phyloP scores from a whole-genome alignment of 495 filamentous ascomycete species.

The Neurospora sp. region DNA sequence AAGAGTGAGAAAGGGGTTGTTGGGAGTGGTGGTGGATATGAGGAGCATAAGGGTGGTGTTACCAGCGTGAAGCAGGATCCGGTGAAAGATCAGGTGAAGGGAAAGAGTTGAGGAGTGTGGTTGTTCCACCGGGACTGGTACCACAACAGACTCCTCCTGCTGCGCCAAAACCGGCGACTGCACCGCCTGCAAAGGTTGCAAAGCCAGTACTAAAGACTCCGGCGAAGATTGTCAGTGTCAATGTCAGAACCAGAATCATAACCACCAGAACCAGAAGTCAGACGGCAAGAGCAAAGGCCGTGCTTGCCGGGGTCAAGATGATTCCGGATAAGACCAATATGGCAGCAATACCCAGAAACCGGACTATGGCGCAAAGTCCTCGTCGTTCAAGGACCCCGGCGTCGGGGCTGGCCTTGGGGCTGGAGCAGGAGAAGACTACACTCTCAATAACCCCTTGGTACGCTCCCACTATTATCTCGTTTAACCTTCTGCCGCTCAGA shows the following conservation, averaged over 20 bases:
- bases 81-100: neutral
- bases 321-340: too few species aligned
- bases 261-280: too few species aligned
- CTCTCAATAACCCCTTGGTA: fast-evolving
- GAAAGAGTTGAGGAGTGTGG: neutral
- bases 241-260: too few species aligned
- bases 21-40: neutral
- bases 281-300: neutral
- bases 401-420: too few species aligned
- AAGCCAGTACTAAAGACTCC: neutral
- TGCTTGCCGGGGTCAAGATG: neutral
- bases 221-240: neutral
- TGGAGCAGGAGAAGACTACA: too few species aligned
- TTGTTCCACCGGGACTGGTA: neutral
- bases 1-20: neutral
- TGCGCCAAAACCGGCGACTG: neutral
- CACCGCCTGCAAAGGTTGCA: neutral
- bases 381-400: too few species aligned
- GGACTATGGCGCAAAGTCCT: too few species aligned
- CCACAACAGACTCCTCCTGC: too few species aligned
- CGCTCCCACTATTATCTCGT: too few species aligned
- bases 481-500: too few species aligned
- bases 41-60: neutral
- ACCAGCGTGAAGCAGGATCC: neutral
- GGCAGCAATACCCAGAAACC: too few species aligned